A percentile compares a stretch with the other conserved stretches of the same genome.
phyloP scores from a whole-genome alignment of 1,284 basidiomycete genomes.

The Microbotryum intermedium region DNA sequence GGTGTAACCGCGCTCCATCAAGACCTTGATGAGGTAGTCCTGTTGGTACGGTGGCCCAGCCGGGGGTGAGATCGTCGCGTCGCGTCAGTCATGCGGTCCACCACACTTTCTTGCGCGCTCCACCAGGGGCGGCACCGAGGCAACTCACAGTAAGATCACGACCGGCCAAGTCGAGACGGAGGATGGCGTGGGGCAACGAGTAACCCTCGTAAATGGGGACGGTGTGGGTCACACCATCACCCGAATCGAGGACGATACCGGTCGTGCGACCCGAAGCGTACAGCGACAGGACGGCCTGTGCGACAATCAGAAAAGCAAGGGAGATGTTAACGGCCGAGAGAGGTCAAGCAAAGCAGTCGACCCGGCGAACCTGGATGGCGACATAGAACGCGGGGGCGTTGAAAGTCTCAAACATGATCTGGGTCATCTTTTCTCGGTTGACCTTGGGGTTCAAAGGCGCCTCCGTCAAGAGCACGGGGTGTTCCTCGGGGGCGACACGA shows the following conservation, averaged over 20 bases:
- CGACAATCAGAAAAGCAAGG: too few relatives aligned
- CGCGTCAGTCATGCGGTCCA: too few relatives aligned
- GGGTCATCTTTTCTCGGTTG: slow-evolving; percentile 93
- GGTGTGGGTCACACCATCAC: slow-evolving; percentile 88
- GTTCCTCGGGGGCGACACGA: slow-evolving; percentile 60
- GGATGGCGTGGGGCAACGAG: slow-evolving; percentile 87
- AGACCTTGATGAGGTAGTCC: slow-evolving; percentile 78
- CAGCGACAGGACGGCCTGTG: slow-evolving; percentile 67
- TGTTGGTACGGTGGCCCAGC: not conserved
- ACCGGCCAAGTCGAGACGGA: slow-evolving; percentile 88
- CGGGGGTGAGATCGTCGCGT: not conserved
- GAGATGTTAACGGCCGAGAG: too few relatives aligned
- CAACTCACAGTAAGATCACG: slow-evolving; percentile 69
- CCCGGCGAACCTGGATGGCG: slow-evolving; percentile 55
- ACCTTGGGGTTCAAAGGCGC: slow-evolving; percentile 92
- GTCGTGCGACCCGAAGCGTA: slow-evolving; percentile 88
- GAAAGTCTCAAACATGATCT: slow-evolving; percentile 97
- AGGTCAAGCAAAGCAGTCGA: too few relatives aligned
- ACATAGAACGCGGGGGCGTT: slow-evolving; percentile 90
- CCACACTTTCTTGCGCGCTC: not conserved
- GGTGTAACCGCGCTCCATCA: slow-evolving; percentile 87
- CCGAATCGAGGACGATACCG: slow-evolving; percentile 88
- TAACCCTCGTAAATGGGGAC: slow-evolving; percentile 95
- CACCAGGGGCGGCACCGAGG: not conserved
- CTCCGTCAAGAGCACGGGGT: slow-evolving; percentile 87